Evolutionary conservation across 352 stramenopile genomes (phyloP).

Genomic region (Globisporangium ultimum): DNA sequence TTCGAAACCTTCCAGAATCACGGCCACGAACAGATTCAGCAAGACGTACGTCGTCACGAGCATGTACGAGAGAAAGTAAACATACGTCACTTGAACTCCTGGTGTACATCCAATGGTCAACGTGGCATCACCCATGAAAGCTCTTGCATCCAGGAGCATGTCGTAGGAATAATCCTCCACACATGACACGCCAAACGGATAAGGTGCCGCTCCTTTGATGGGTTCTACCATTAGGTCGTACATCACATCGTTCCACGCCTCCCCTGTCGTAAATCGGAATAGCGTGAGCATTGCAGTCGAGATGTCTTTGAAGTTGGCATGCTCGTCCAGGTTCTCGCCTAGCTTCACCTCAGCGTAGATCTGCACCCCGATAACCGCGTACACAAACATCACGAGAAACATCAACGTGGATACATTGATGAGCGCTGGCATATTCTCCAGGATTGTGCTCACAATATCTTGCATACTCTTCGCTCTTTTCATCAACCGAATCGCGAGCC

Average conservation of each 20-base stretch:
- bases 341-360: conserved; percentile 59
- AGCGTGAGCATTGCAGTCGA: conserved; percentile 49
- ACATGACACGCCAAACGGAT: conserved; percentile 33
- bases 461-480: conserved; percentile 53
- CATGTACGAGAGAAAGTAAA: conserved; percentile 73
- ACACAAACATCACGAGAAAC: conserved; percentile 77
- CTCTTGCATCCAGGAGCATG: conserved; percentile 21
- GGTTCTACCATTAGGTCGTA: conserved; percentile 57
- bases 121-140: conserved; percentile 17
- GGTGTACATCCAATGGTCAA: conserved; percentile 43
- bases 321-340: conserved; percentile 44
- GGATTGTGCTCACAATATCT: conserved; percentile 63
- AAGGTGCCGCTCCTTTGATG: conserved; percentile 15
- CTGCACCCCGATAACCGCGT: conserved; percentile 73
- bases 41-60: conserved; percentile 65
- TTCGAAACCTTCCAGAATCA: conserved; percentile 78
- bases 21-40: conserved; percentile 77
- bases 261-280: conserved; percentile 66
- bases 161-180: conserved; percentile 35
- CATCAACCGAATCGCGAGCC: conserved; percentile 44
- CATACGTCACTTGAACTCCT: conserved; percentile 34
- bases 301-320: conserved; percentile 69
- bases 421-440: conserved; percentile 71
- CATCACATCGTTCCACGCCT: conserved; percentile 82
- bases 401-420: conserved; percentile 71